Base-by-base conservation (phyloP, 768 basidiomycete genomes). In the Termitomyces sp. region DNA sequence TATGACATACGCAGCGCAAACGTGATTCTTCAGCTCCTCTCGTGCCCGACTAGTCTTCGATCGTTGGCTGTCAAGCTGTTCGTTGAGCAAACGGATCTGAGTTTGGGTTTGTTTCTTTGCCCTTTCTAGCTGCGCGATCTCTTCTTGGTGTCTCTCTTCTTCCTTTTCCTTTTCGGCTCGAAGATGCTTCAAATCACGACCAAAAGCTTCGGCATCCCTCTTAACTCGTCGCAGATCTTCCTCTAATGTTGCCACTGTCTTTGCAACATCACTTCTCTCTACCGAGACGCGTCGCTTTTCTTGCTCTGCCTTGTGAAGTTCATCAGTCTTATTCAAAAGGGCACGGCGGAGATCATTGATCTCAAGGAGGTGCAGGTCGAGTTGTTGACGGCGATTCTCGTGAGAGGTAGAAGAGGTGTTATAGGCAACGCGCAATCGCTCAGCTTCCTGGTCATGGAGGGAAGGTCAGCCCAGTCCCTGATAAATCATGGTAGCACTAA, bases 301-400 rank as follows among this genome's bases (percentile, higher is more conserved):
- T 35, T 78, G 76, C 64, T 86, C 82, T 1, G 79, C 77, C 17
- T 77, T 77, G 11, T 87, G 82, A 41, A 94, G 78, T 61, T 86
- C 83, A 28, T 75, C 75, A 3, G 80, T 79, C 53, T 85, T 82
- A 54, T 78, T 74, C 15, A 82, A 77, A 14, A 92, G 76, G 1
- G 86, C 85, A 4, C 75, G 78, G 40, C 83, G 82, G n/a, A 93
- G 82, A 31, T 89, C 85, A 3, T 88, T 85, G 56, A 94, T 86
- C 68, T 94, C 90, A 17, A 77, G 71, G 7, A 83, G 75, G 53
- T 86, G 83, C 1, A 84, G 70, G 64, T 91, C 89, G 37, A 94
- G 82, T 58, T 90, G 83, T 56, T 87, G 82, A 1, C 87, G 83
- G 26, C 86, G 80, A 37, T 82, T 77, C 59, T 90, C 85, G 62